phyloP scores from a whole-genome alignment of 345 rosid genomes.

The Hibiscus mutabilis region DNA sequence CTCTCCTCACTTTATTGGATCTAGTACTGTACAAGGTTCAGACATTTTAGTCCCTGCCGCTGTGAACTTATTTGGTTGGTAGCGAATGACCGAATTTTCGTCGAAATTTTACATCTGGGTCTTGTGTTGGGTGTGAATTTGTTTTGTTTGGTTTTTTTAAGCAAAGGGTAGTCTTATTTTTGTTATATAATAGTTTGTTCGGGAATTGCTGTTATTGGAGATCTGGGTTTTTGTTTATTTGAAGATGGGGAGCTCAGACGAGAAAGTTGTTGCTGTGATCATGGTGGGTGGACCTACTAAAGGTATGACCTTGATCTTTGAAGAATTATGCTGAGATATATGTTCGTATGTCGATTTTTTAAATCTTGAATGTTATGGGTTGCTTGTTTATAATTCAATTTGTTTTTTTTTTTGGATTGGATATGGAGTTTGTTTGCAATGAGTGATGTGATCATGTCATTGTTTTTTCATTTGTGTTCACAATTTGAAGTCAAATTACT shows the following conservation, averaged over 20 bases:
- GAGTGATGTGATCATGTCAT: not conserved
- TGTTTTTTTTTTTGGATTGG: not conserved
- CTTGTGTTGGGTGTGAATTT: not conserved
- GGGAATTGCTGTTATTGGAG: constrained; percentile 15
- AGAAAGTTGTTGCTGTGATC: constrained; percentile 87
- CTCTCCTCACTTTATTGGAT: not conserved
- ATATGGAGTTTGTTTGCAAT: no score
- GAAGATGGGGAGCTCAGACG: constrained; percentile 63
- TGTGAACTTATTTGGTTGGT: not conserved
- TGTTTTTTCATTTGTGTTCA: not conserved
- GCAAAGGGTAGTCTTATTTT: constrained; percentile 8
- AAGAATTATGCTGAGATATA: not conserved
- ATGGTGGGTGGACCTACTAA: constrained; percentile 99
- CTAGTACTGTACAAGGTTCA: not conserved
- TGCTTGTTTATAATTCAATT: not conserved
- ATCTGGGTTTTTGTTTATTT: constrained; percentile 33
- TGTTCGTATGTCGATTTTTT: not conserved
- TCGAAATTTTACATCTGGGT: not conserved
- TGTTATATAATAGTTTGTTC: not conserved
- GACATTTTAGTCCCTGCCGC: not conserved
- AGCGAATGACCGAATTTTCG: not conserved
- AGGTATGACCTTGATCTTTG: constrained; percentile 36
- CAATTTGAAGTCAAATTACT: not conserved
- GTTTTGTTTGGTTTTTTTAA: no score
- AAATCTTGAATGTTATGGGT: not conserved